phyloP scores from a whole-genome alignment of 2,329 filamentous ascomycete species.

The Stemphylium beticola region DNA sequence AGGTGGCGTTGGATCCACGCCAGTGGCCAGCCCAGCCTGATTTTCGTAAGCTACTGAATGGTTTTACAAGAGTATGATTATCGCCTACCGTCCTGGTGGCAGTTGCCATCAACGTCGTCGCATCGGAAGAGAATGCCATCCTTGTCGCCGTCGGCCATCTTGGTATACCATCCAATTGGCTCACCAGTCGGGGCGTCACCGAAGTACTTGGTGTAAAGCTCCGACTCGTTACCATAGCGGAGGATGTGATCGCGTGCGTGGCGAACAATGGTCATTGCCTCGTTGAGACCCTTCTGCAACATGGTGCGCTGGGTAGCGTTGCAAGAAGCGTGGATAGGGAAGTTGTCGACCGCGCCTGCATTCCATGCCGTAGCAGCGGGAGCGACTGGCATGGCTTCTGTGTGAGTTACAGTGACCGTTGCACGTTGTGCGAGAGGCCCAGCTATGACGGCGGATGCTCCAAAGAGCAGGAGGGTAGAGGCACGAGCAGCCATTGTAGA shows the following conservation, averaged over 20 bases:
- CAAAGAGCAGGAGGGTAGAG: conserved; percentile 33
- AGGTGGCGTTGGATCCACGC: conserved; percentile 68
- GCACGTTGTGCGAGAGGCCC: conserved; percentile 33
- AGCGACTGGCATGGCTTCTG: conserved; percentile 15
- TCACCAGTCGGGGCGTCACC: conserved; percentile 64
- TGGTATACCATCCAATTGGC: conserved; percentile 68
- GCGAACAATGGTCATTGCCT: conserved; percentile 63
- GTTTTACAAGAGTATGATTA: too few relatives aligned
- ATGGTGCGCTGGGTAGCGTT: conserved; percentile 66
- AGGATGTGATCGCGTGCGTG: conserved; percentile 70
- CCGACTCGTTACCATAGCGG: conserved; percentile 62
- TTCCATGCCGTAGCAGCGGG: conserved; percentile 35
- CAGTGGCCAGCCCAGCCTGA: conserved; percentile 71
- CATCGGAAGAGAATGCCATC: conserved; percentile 67
- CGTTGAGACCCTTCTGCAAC: conserved; percentile 63
- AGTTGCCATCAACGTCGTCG: conserved; percentile 72
- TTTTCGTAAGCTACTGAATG: not conserved
- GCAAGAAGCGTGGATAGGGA: conserved; percentile 68
- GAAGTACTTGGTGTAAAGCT: conserved; percentile 71
- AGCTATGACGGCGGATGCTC: conserved; percentile 36
- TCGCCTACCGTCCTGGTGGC: conserved; percentile 46
- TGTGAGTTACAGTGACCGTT: conserved; percentile 31
- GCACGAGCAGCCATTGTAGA: conserved; percentile 31
- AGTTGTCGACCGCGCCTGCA: conserved; percentile 50
- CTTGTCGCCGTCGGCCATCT: conserved; percentile 65